Conservation (phyloP, 805 yeast genomes). For the Ogataea thermomethanolica region DNA sequence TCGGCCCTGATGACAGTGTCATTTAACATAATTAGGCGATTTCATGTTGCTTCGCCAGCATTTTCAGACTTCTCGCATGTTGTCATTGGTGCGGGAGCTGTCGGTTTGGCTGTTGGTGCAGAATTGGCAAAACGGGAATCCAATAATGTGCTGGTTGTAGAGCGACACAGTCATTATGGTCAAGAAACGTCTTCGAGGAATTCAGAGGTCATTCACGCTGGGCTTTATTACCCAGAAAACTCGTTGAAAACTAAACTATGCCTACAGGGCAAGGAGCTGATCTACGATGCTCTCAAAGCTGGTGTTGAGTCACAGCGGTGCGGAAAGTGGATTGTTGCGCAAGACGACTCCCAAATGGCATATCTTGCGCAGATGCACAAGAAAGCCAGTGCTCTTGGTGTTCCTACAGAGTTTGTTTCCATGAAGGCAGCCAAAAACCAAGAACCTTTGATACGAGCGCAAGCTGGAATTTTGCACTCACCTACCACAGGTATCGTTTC, state of each 20-base stretch:
- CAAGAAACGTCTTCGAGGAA: slow-evolving; percentile 85
- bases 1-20: not conserved
- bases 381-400: slow-evolving; percentile 48
- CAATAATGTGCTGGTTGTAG: slow-evolving; percentile 60
- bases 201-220: slow-evolving; percentile 93
- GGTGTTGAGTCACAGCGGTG: slow-evolving; percentile 60
- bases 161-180: slow-evolving; percentile 63
- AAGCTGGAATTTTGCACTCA: slow-evolving; percentile 59
- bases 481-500: slow-evolving; percentile 84
- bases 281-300: slow-evolving; percentile 49
- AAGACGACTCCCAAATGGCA: slow-evolving; percentile 57
- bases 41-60: slow-evolving; percentile 1
- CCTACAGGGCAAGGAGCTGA: slow-evolving; percentile 65
- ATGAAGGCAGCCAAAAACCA: slow-evolving; percentile 39
- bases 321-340: slow-evolving; percentile 90
- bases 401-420: slow-evolving; percentile 57
- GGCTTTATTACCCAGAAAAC: slow-evolving; percentile 71
- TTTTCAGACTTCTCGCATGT: slow-evolving; percentile 16
- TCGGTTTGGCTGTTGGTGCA: slow-evolving; percentile 79
- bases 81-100: slow-evolving; percentile 78
- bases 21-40: not conserved
- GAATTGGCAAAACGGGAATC: slow-evolving; percentile 47
- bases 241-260: slow-evolving; percentile 69
- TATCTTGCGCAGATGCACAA: slow-evolving; percentile 52
- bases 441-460: slow-evolving; percentile 69